A percentile compares a stretch with the other conserved stretches of the same genome.
Evolutionary conservation across 2,329 filamentous ascomycete genomes (phyloP).

Genomic region (Aureobasidium vineae): DNA sequence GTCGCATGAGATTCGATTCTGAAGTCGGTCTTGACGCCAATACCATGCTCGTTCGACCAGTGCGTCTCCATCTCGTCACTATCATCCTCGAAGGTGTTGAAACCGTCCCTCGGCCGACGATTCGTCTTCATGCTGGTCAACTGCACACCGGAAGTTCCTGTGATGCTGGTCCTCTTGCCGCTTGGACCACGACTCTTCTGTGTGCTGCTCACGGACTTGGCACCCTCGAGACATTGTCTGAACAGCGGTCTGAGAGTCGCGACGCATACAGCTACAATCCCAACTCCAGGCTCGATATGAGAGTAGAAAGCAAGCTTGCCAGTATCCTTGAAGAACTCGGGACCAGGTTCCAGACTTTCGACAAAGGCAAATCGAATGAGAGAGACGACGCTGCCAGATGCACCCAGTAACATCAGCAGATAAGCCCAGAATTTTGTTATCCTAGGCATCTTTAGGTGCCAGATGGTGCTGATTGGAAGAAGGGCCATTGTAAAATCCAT

Average conservation of each 20-base stretch:
- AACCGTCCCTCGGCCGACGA: background rate
- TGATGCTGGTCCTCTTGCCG: background rate
- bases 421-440: slow-evolving; percentile 23
- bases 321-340: slow-evolving; percentile 20
- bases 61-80: background rate
- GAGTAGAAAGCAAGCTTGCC: slow-evolving; percentile 28
- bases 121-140: background rate
- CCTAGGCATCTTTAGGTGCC: slow-evolving; percentile 20
- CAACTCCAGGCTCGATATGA: slow-evolving; percentile 31
- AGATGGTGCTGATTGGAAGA: slow-evolving; percentile 24
- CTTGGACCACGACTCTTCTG: background rate
- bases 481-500: slow-evolving; percentile 26
- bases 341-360: slow-evolving; percentile 4
- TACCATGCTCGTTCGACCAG: background rate
- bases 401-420: slow-evolving; percentile 21
- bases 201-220: slow-evolving; percentile 1
- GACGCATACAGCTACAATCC: slow-evolving; percentile 31
- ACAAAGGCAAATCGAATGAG: slow-evolving; percentile 26
- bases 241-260: slow-evolving; percentile 32
- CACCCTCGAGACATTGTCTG: slow-evolving; percentile 3
- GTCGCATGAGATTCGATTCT: background rate
- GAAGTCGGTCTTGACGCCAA: background rate
- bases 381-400: slow-evolving; percentile 24
- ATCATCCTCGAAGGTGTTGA: background rate
- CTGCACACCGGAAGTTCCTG: background rate